Evolutionary conservation across 2,329 filamentous ascomycete species (phyloP).

Genomic region (Fusarium aywerte): DNA sequence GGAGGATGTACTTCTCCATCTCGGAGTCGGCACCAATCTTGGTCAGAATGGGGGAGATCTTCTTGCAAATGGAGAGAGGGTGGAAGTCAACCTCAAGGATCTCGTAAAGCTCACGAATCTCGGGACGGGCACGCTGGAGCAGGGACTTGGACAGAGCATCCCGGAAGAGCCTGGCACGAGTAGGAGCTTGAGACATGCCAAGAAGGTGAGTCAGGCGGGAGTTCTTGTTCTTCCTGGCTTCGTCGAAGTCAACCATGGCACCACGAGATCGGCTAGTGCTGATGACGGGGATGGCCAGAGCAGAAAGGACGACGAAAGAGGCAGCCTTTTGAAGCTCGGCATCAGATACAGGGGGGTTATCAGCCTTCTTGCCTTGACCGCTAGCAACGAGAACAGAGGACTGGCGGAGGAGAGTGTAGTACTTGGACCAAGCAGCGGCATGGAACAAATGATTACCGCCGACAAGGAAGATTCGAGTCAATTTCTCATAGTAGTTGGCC

Average conservation of each 20-base stretch:
- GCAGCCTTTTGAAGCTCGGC: slow-evolving; percentile 93
- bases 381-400: slow-evolving; percentile 84
- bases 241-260: slow-evolving; percentile 95
- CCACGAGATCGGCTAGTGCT: slow-evolving; percentile 97
- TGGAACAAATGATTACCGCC: slow-evolving; percentile 99
- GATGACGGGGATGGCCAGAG: slow-evolving; percentile 98
- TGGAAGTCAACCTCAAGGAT: slow-evolving; percentile 99
- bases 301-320: slow-evolving; percentile 94
- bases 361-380: slow-evolving; percentile 90
- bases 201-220: slow-evolving; percentile 94
- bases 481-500: slow-evolving; percentile 99
- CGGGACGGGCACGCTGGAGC: slow-evolving; percentile 88
- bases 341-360: slow-evolving; percentile 90
- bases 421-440: slow-evolving; percentile 95
- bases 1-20: slow-evolving; percentile 96
- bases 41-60: slow-evolving; percentile 94
- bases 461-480: slow-evolving; percentile 97
- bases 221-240: slow-evolving; percentile 99
- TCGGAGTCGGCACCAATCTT: slow-evolving; percentile 94
- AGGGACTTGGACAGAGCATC: slow-evolving; percentile 96
- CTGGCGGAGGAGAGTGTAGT: slow-evolving; percentile 95
- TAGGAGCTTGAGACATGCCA: slow-evolving; percentile 90
- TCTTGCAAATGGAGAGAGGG: slow-evolving; percentile 97
- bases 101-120: slow-evolving; percentile 97
- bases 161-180: slow-evolving; percentile 90